Percentiles rank a stretch among this genome's conserved stretches.
Evolutionary conservation across 257 asterid genomes (phyloP).

Genomic region (Gentiana dahurica): DNA sequence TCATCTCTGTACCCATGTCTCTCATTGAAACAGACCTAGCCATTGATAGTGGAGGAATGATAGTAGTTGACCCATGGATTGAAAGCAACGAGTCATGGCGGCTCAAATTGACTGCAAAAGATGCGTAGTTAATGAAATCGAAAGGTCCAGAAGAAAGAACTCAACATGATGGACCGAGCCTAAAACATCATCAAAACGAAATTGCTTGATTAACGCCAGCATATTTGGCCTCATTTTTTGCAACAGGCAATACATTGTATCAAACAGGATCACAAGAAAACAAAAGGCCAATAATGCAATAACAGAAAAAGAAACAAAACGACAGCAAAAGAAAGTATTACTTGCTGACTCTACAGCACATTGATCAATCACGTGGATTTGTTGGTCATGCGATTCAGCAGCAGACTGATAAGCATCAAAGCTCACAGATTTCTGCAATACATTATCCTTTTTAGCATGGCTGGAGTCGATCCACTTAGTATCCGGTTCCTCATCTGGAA

Average conservation of each 20-base stretch:
- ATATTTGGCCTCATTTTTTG: background rate
- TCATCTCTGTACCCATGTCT: slow-evolving; percentile 98
- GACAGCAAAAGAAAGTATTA: slow-evolving; percentile 14
- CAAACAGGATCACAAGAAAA: too few relatives aligned
- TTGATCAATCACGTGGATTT: slow-evolving; percentile 20
- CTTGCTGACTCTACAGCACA: slow-evolving; percentile 25
- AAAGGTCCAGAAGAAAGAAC: background rate
- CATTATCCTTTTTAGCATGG: slow-evolving; percentile 18
- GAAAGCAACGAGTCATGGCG: slow-evolving; percentile 30
- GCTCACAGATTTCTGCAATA: slow-evolving; percentile 25
- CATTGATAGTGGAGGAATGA: slow-evolving; percentile 25
- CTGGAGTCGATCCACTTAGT: slow-evolving; percentile 31
- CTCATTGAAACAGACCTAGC: slow-evolving; percentile 95
- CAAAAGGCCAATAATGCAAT: background rate
- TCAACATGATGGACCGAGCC: background rate
- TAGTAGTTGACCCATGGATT: slow-evolving; percentile 21
- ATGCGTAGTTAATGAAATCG: background rate
- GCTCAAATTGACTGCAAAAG: slow-evolving; percentile 30
- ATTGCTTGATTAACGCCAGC: background rate
- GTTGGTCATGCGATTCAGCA: slow-evolving; percentile 24
- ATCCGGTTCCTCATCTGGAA: slow-evolving; percentile 26
- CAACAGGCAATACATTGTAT: too few relatives aligned
- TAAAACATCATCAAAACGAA: background rate
- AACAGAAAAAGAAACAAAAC: background rate
- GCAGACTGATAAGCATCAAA: slow-evolving; percentile 23